Base-by-base conservation (phyloP, 352 stramenopile genomes). In the Pythium periplocum region DNA sequence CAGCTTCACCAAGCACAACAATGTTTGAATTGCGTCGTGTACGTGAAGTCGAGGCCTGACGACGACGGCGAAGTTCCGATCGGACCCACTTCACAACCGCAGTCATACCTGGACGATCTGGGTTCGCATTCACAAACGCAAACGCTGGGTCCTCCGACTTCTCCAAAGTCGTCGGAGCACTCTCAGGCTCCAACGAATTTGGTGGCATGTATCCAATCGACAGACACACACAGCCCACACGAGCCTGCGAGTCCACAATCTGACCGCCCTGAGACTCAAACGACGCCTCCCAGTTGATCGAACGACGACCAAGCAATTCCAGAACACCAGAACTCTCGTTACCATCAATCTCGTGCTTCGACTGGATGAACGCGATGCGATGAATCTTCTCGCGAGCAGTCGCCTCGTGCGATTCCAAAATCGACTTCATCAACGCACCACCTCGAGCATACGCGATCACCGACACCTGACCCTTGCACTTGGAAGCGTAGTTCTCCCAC, bases 281-380 rank as follows among this genome's bases (percentile, higher is more conserved):
- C n/a, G 73, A 91, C 6, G 83, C 78, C 44, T 95, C 85, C 85
- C 85, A 95, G 55, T 95, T 92, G 59, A 95, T 93, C 33, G 85
- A 87, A 45, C 85, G 77, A n/a, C 81, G 77, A 31, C 83, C 85
- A 41, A 95, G 76, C 35, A 95, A 64, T 55, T 93, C 85, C 26
- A 88, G 66, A 37, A 95, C 83, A 11, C 78, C 77, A 33, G 78
- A 75, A 38, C 74, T 87, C 61, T 90, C 81, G 17, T 78, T 86
- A 40, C 80, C 69, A 48, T 93, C 78, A 36, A 95, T 93, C 58
- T 91, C 78, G 52, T 95, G 85, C 64, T 91, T 90, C n/a, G 81
- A 92, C 53, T 95, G 81, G 40, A 95, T 87, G 45, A 95, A 82
- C 26, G 78, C 78, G 48, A 95, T 75, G 26, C 85, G 83, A 55